Conservation (phyloP, 306 rosid species). For the Neltuma alba region DNA sequence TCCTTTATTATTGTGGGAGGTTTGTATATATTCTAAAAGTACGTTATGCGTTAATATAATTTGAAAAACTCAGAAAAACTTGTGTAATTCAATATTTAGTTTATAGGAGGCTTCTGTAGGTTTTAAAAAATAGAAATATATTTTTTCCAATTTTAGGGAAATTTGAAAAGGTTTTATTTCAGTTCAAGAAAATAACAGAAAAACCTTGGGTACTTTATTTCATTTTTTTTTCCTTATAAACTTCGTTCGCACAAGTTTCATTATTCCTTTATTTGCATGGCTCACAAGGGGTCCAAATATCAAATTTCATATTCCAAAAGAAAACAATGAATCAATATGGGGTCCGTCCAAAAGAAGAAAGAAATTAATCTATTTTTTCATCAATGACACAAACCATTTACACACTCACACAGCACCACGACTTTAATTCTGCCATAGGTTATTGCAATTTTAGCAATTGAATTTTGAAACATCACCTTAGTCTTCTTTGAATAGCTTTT, state of each 20-base stretch:
- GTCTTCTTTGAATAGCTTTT: neutral
- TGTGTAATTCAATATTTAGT: neutral
- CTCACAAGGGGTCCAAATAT: neutral
- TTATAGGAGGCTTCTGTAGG: neutral
- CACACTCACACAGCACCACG: neutral
- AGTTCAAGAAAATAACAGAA: neutral
- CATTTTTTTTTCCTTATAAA: neutral
- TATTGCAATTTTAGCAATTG: neutral
- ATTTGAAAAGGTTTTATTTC: neutral
- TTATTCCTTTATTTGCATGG: conserved; percentile 1
- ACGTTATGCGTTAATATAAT: neutral
- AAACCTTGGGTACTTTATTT: neutral
- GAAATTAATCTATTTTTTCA: neutral
- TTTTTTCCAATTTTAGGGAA: neutral
- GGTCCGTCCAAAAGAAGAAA: neutral
- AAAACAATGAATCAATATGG: neutral
- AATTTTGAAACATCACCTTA: neutral
- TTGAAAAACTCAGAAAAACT: neutral
- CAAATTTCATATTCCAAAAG: neutral
- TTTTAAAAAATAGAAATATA: neutral
- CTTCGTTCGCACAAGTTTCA: neutral
- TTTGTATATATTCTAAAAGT: neutral
- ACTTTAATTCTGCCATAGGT: no score
- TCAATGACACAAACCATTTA: neutral
- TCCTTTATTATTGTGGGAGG: neutral